Conservation (phyloP, 2,329 filamentous ascomycete species). For the Penicillium fuscoglaucum region DNA sequence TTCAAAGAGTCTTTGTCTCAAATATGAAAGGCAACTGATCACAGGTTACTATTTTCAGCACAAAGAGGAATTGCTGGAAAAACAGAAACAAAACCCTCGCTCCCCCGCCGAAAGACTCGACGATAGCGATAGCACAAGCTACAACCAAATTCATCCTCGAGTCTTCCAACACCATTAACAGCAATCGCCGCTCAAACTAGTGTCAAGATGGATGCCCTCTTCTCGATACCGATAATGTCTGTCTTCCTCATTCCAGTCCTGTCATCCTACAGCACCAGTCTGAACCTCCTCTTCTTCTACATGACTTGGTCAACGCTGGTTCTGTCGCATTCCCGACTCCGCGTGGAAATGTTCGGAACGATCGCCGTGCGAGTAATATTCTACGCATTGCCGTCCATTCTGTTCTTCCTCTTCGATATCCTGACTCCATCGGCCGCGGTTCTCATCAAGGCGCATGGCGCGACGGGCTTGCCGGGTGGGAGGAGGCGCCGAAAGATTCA, state of each 20-base stretch:
- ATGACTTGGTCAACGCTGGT: conserved; percentile 86
- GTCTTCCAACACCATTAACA: neutral
- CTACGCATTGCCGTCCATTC: conserved; percentile 70
- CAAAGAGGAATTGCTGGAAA: neutral
- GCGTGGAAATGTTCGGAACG: conserved; percentile 72
- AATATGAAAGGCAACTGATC: neutral
- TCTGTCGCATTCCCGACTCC: conserved; percentile 70
- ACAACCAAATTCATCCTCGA: conserved; percentile 3
- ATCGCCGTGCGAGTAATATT: conserved; percentile 67
- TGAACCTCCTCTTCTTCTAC: conserved; percentile 87
- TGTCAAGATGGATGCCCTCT: conserved; percentile 55
- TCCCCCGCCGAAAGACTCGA: conserved; percentile 1
- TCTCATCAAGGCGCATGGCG: conserved; percentile 67
- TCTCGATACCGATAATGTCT: conserved; percentile 33
- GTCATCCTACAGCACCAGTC: conserved; percentile 71
- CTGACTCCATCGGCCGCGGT: conserved; percentile 67
- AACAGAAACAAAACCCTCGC: conserved; percentile 4
- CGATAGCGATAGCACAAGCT: neutral
- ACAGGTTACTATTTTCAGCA: neutral
- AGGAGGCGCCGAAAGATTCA: conserved; percentile 42
- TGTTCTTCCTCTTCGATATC: conserved; percentile 73
- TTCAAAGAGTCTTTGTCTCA: neutral
- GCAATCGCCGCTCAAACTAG: neutral
- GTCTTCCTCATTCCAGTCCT: conserved; percentile 38
- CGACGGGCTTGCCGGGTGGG: conserved; percentile 49